A percentile compares a stretch with the other conserved stretches of the same genome.
Evolutionary conservation across 2,329 filamentous ascomycete genomes (phyloP).

Genomic region (Ampelomyces quisqualis): DNA sequence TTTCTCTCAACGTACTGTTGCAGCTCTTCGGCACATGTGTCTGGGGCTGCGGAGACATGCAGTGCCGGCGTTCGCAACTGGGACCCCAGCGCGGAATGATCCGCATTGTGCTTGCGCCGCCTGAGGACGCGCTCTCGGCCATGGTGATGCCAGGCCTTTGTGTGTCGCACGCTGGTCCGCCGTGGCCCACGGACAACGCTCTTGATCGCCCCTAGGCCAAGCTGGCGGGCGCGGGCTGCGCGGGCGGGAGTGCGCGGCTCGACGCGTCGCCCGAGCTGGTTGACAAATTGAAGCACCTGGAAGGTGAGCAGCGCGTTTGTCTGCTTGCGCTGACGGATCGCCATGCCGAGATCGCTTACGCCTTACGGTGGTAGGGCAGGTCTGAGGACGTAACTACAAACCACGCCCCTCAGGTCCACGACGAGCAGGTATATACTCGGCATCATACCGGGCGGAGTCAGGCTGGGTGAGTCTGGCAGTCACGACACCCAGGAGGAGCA

Average conservation of each 20-base stretch:
- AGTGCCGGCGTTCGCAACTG: constrained; percentile 21
- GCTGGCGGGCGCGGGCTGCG: constrained; percentile 19
- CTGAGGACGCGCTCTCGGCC: constrained; percentile 28
- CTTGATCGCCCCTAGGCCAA: constrained; percentile 33
- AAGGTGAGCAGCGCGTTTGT: constrained; percentile 41
- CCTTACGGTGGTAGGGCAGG: constrained; percentile 16
- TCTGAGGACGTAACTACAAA: constrained; percentile 22
- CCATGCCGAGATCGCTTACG: constrained; percentile 27
- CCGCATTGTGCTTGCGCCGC: constrained; percentile 20
- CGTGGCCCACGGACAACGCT: constrained; percentile 31
- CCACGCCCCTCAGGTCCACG: constrained; percentile 11
- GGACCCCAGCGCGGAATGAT: constrained; percentile 16
- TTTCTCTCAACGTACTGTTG: constrained; percentile 40
- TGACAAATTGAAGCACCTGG: constrained; percentile 43
- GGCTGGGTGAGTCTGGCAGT: constrained; percentile 30
- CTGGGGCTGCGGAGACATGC: constrained; percentile 30
- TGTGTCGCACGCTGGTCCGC: constrained; percentile 22
- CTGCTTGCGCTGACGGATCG: constrained; percentile 29
- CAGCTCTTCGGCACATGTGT: constrained; percentile 36
- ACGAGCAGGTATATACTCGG: constrained; percentile 26
- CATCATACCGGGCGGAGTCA: constrained; percentile 26
- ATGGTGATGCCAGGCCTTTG: constrained; percentile 24
- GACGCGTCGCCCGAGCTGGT: constrained; percentile 42
- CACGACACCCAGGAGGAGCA: constrained; percentile 18
- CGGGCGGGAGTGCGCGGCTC: constrained; percentile 31